phyloP scores from a whole-genome alignment of 2,329 filamentous ascomycete genomes.

The Venturia effusa region DNA sequence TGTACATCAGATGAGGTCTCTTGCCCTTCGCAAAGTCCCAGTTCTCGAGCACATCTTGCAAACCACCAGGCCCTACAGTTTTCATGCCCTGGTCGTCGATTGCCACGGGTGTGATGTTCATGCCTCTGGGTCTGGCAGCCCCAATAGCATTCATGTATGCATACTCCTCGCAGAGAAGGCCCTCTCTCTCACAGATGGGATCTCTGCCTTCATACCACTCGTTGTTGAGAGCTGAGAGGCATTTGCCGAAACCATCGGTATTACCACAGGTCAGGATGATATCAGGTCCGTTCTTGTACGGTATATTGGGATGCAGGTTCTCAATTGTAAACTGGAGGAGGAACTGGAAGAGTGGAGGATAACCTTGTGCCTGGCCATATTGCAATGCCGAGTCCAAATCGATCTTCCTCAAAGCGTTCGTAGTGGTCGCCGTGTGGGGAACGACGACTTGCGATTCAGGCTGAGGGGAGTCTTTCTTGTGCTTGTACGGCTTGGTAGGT shows the following conservation, averaged over 20 bases:
- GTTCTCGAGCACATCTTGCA: slow-evolving; percentile 67
- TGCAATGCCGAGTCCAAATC: slow-evolving; percentile 75
- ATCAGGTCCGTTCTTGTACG: slow-evolving; percentile 66
- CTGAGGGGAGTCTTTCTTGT: background rate
- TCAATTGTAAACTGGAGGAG: slow-evolving; percentile 67
- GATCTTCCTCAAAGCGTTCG: slow-evolving; percentile 56
- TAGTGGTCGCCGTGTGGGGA: slow-evolving; percentile 52
- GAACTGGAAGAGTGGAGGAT: slow-evolving; percentile 67
- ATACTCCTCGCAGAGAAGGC: slow-evolving; percentile 68
- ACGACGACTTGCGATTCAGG: slow-evolving; percentile 48
- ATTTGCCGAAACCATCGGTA: slow-evolving; percentile 77
- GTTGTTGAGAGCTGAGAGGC: slow-evolving; percentile 63
- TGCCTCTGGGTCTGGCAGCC: slow-evolving; percentile 53
- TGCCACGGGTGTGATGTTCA: slow-evolving; percentile 63
- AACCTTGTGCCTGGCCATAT: slow-evolving; percentile 75
- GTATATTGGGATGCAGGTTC: slow-evolving; percentile 68
- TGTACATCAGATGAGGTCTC: slow-evolving; percentile 78
- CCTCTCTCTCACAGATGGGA: slow-evolving; percentile 59
- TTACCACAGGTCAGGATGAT: slow-evolving; percentile 70
- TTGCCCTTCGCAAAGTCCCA: slow-evolving; percentile 70
- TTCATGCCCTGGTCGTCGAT: slow-evolving; percentile 74
- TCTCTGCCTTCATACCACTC: slow-evolving; percentile 62
- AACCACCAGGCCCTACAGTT: slow-evolving; percentile 58
- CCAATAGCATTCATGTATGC: slow-evolving; percentile 69
- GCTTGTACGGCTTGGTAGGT: slow-evolving; percentile 16